Base-by-base conservation (phyloP, 2,329 filamentous ascomycete species). In the Colletotrichum liaoningense region DNA sequence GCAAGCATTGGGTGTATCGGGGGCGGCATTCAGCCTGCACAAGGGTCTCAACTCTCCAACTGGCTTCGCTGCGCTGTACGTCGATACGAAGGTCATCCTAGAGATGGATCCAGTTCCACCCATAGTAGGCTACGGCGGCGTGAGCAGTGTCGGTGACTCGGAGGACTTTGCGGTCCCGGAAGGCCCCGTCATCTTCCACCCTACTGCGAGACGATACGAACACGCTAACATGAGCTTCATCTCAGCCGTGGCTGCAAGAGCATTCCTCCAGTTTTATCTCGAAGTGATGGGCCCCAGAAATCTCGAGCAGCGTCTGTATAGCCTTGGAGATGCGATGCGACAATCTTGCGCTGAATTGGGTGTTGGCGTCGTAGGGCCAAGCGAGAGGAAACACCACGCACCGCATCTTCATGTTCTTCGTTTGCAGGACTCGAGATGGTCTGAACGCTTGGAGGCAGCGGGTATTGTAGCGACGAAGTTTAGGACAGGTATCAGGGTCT, bases 1-100 rank as follows among this genome's bases (percentile, higher is more conserved):
- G 5, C 62, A 71, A 30, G 70, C 72, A 0, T 38, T 77, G 3
- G 77, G 77, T 5, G 74, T 80, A 0, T 81, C 81, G 3, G 81
- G 79, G 1, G 80, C 76, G 1, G 79, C 80, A 0, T 82, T 82
- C 54, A 78, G 77, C 4, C 63, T 80, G 14, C 80, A 82, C 75
- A 83, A 83, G 77, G 81, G 79, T 0, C 77, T 83, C 19, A 78
- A 77, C 66, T 80, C 77, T 35, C 81, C 81, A 0, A 78, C 77
- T 0, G 81, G 81, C 0, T 64, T 82, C 12, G 80, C 78, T 1
- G 78, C 69, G 1, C 67, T 82, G 16, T 81, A 82, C 56, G 71
- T 82, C 1, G 75, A 80, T 1, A 75, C 77, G 0, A 64, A 59
- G 0, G 68, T 79, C 24, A 67, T 81, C n/a, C 16, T 52, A 1